Conservation (phyloP, 2,329 filamentous ascomycete species). For the Colletotrichum abscissum region DNA sequence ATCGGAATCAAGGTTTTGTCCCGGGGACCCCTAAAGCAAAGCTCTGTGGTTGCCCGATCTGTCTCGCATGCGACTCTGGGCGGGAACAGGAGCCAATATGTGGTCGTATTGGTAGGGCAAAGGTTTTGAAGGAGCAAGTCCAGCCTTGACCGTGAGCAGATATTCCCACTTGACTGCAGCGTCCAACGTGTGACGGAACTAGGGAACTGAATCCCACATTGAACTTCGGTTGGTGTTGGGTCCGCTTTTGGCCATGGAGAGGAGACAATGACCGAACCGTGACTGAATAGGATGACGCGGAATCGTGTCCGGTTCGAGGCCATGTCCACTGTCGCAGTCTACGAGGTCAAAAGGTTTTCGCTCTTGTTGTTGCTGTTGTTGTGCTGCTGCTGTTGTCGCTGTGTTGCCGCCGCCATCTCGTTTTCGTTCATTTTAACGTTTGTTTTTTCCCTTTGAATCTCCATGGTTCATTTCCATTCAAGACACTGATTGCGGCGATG, state of each 20-base stretch:
- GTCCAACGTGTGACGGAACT: constrained; percentile 12
- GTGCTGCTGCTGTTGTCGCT: not conserved
- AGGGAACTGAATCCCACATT: not conserved
- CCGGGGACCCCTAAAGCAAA: not conserved
- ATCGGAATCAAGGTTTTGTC: not conserved
- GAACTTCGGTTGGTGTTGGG: constrained; percentile 1
- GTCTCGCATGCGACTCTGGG: not conserved
- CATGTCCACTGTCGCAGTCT: constrained; percentile 7
- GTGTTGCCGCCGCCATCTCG: not conserved
- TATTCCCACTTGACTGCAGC: constrained; percentile 23
- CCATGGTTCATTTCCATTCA: constrained; percentile 17
- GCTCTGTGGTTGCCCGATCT: not conserved
- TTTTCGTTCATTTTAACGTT: not conserved
- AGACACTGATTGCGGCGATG: constrained; percentile 13
- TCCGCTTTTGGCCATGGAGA: not conserved
- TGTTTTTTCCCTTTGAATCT: not conserved
- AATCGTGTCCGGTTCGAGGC: not conserved
- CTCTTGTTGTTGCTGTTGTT: not conserved
- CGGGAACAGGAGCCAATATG: not conserved
- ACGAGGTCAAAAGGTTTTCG: not conserved
- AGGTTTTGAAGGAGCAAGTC: not conserved
- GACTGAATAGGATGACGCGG: constrained; percentile 22
- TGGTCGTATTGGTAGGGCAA: not conserved
- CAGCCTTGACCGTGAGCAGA: constrained; percentile 1
- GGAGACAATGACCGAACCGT: constrained; percentile 9